These are phyloP conservation scores for Besnoitia besnoiti DNA, from an alignment of 169 alveolate genomes.

Conservation along the genomic window DNA sequence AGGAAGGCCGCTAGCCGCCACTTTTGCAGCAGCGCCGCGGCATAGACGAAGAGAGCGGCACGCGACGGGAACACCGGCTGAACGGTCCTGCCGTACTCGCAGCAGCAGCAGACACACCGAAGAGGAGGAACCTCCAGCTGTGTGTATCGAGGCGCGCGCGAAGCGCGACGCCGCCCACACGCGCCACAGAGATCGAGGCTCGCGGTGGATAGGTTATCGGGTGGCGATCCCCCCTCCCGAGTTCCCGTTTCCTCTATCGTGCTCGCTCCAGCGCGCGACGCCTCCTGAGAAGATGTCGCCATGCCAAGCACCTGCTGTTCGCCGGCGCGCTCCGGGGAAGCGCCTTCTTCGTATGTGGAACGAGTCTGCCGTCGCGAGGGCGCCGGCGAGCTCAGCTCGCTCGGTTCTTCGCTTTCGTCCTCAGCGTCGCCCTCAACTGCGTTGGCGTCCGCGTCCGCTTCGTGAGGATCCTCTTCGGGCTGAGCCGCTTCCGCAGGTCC, in stretches of 20 bases:
- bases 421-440: not conserved
- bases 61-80: constrained; percentile 2
- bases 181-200: not conserved
- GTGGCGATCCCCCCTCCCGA: not conserved
- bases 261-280: too few species aligned
- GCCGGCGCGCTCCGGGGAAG: too few species aligned
- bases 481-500: not conserved
- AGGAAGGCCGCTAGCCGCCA: not conserved
- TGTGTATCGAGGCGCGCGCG: not conserved
- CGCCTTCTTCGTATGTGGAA: too few species aligned
- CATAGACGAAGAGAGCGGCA: not conserved
- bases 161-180: not conserved
- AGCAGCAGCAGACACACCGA: constrained; percentile 42
- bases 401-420: not conserved
- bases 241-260: too few species aligned
- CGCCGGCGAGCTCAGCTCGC: too few species aligned
- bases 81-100: not conserved
- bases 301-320: too few species aligned
- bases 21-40: constrained; percentile 39
- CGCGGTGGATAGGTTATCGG: too few species aligned
- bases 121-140: constrained; percentile 19
- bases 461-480: not conserved
- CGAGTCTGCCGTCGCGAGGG: too few species aligned
- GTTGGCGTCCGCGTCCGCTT: not conserved
- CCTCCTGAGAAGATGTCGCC: too few species aligned